Conservation (phyloP, 2,329 filamentous ascomycete species). For the Aspergillus versicolor region DNA sequence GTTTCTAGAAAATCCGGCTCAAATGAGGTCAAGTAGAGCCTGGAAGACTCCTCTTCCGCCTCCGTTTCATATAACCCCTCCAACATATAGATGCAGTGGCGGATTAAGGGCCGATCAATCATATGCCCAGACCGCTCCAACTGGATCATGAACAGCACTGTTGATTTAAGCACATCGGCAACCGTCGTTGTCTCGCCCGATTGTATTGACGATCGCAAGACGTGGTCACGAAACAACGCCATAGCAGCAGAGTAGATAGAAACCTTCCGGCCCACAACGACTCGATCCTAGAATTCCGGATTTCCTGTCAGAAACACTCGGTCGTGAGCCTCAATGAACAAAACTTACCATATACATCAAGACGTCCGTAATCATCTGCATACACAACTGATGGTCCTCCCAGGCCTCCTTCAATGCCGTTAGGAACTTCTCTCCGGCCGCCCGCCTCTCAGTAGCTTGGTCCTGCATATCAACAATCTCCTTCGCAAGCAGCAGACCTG, state of each 20-base stretch:
- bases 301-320: constrained; percentile 1
- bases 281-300: constrained; percentile 62
- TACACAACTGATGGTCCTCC: constrained; percentile 86
- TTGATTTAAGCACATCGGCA: constrained; percentile 72
- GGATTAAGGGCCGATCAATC: constrained; percentile 79
- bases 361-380: constrained; percentile 96
- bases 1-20: constrained; percentile 73
- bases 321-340: neutral
- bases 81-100: constrained; percentile 84
- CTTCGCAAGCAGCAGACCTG: constrained; percentile 62
- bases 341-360: constrained; percentile 84
- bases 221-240: constrained; percentile 81
- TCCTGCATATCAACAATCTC: constrained; percentile 49
- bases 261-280: constrained; percentile 69
- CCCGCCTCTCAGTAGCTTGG: constrained; percentile 72
- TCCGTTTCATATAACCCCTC: constrained; percentile 82
- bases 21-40: constrained; percentile 80
- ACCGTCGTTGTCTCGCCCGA: constrained; percentile 51
- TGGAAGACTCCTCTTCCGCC: constrained; percentile 72
- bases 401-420: constrained; percentile 73
- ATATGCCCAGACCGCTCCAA: constrained; percentile 90
- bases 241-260: constrained; percentile 84
- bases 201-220: constrained; percentile 63
- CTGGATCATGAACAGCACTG: constrained; percentile 84
- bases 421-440: constrained; percentile 80